Evolutionary conservation across 108 stramenopile genomes (phyloP).

Genomic region (Nannochloropsis salina): DNA sequence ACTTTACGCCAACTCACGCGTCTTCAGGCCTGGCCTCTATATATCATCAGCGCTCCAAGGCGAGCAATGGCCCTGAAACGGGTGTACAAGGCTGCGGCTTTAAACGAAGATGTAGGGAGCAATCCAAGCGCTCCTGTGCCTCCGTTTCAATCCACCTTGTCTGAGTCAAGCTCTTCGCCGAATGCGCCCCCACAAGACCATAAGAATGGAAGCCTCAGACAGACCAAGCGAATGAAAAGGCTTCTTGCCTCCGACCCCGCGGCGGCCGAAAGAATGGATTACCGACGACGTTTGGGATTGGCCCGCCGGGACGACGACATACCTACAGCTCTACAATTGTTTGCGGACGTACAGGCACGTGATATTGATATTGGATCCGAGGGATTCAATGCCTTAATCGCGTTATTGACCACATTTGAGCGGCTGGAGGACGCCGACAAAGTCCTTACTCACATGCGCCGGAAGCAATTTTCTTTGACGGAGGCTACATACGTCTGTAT

Average conservation of each 20-base stretch:
- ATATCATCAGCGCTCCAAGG: neutral
- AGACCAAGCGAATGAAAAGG: conserved; percentile 9
- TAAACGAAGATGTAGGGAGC: neutral
- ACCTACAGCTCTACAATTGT: neutral
- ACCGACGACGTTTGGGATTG: neutral
- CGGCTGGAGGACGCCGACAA: neutral
- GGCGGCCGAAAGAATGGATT: conserved; percentile 13
- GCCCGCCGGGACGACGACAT: neutral
- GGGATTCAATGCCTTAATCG: conserved; percentile 12
- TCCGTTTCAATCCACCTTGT: too few relatives aligned
- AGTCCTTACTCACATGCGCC: neutral
- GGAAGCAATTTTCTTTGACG: neutral
- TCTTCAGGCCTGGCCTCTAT: too few relatives aligned
- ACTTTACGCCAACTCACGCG: too few relatives aligned
- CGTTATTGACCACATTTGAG: neutral
- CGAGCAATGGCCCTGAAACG: neutral
- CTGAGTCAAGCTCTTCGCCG: neutral
- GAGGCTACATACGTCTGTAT: neutral
- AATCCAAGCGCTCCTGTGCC: neutral
- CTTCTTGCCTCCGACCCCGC: neutral
- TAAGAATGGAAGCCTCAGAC: neutral
- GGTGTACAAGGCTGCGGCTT: neutral
- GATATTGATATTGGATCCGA: neutral
- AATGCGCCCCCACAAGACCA: neutral
- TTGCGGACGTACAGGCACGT: neutral